These are phyloP conservation scores for Psophocarpus tetragonolobus DNA, from an alignment of 306 rosid species.

Conservation along the genomic window DNA sequence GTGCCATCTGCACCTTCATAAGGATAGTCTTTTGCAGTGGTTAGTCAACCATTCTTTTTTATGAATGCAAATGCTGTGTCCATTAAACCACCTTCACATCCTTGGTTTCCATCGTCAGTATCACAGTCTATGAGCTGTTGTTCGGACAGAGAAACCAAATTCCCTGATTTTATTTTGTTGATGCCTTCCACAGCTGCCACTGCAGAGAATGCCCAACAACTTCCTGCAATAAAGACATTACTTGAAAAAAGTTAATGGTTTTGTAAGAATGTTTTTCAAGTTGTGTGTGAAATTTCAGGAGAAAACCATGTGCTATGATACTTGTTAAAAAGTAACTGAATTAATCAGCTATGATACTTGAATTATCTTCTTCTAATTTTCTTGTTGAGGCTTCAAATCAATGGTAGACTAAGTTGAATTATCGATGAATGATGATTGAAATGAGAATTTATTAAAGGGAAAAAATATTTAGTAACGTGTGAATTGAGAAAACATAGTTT, in stretches of 20 bases:
- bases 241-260: neutral
- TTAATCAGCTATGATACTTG: neutral
- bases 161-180: constrained; percentile 61
- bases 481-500: neutral
- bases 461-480: neutral
- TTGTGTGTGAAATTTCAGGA: constrained; percentile 2
- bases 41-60: constrained; percentile 46
- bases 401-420: neutral
- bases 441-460: neutral
- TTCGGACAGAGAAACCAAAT: constrained; percentile 60
- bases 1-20: constrained; percentile 47
- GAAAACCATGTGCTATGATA: neutral
- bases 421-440: too few species aligned
- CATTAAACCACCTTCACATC: constrained; percentile 78
- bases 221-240: constrained; percentile 45
- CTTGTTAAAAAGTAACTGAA: neutral
- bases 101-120: constrained; percentile 46
- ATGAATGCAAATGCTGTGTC: constrained; percentile 64
- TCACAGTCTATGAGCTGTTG: constrained; percentile 80
- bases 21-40: constrained; percentile 52
- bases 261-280: neutral
- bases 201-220: constrained; percentile 89
- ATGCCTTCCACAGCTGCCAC: constrained; percentile 88
- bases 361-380: neutral
- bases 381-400: neutral